Evolutionary conservation across 495 filamentous ascomycete species (phyloP), one percentile per base, ranked within the genome.

Genomic region (Hypoxylon fragiforme): DNA sequence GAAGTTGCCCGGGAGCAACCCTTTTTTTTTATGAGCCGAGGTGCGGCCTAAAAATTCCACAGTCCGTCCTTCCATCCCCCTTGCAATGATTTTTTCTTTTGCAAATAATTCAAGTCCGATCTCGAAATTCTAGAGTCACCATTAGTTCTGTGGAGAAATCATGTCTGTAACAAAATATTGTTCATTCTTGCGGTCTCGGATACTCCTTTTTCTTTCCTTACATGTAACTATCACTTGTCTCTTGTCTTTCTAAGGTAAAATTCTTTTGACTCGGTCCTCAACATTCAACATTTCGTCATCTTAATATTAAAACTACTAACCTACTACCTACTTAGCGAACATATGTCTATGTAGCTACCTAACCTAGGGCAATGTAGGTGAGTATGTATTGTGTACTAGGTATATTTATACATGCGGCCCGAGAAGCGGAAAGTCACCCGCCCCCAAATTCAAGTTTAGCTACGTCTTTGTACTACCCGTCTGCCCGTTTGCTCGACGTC

Each of bases 31-130:
- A 13, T 43, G 6, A 8, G 30, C 42, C 57, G 46, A 65, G 44
- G 36, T 12, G 60, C 64, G 61, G 64, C 31, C 38, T n/a, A n/a
- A n/a, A n/a, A 49, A 64, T 67, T 64, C 64, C 61, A 64, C 57
- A 42, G 48, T 55, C n/a, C 21, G 18, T 7, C 28, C 18, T 24
- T 41, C 18, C 16, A n/a, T 16, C 30, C 30, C 16, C 37, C 40
- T 30, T 35, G 11, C 35, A 50, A 52, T 37, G 34, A 21, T 14
- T 48, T 47, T 34, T 14, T 46, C 37, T 50, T 43, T 46, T 30
- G 24, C 4, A 4, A 9, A 44, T 36, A 20, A 37, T 51, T 31
- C 35, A 40, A 14, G 30, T 34, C 31, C 31, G 31, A 13, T 34
- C 31, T 34, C 31, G 31, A 34, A 7, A 13, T 24, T 34, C 6